Conservation (phyloP, 352 stramenopile species). For the Globisporangium apiculatum region DNA sequence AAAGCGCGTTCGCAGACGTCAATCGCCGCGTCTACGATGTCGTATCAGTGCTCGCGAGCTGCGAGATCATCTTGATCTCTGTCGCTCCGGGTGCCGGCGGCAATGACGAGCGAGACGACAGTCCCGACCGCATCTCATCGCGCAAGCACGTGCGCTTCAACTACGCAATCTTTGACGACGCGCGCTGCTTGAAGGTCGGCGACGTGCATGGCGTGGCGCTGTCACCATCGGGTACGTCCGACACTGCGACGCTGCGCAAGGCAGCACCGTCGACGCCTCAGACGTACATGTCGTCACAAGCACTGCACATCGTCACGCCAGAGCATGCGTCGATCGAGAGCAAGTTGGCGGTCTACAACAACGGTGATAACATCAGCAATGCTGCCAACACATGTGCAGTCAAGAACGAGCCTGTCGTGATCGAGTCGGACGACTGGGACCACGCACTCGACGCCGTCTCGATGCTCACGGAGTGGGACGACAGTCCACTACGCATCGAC, state of each 20-base stretch:
- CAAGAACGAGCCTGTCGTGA: neutral
- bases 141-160: conserved; percentile 56
- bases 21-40: conserved; percentile 66
- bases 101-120: conserved; percentile 13
- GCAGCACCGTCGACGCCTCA: neutral
- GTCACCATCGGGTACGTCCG: neutral
- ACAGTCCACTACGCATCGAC: conserved; percentile 1
- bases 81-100: neutral
- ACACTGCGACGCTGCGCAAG: conserved; percentile 1
- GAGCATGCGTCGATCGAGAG: neutral
- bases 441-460: neutral
- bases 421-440: neutral
- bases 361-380: neutral
- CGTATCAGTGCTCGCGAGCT: conserved; percentile 47
- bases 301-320: neutral
- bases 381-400: neutral
- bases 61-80: conserved; percentile 37
- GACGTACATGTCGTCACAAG: neutral
- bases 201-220: conserved; percentile 4
- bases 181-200: conserved; percentile 19
- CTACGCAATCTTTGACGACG: conserved; percentile 34
- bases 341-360: conserved; percentile 4
- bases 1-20: conserved; percentile 25
- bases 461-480: neutral
- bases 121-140: conserved; percentile 17